Conservation (phyloP, 805 yeast genomes). For the Saccharomyces paradoxus region DNA sequence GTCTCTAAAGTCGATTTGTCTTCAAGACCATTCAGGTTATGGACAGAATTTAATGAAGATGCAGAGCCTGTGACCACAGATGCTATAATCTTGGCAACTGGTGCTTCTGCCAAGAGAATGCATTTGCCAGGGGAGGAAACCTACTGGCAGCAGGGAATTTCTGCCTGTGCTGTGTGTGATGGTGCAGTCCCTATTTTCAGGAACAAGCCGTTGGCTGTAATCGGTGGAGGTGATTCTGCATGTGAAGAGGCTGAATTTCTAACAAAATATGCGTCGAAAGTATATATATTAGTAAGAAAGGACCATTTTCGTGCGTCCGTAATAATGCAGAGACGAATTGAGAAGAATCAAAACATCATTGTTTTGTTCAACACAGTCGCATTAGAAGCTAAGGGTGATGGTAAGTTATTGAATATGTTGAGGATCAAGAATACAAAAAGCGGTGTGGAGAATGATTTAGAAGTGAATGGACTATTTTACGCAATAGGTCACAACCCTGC, state of each 20-base stretch:
- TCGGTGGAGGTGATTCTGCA: slow-evolving; percentile 99
- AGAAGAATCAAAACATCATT: slow-evolving; percentile 79
- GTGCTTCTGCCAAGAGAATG: slow-evolving; percentile 96
- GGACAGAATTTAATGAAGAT: slow-evolving; percentile 95
- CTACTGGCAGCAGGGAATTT: slow-evolving; percentile 98
- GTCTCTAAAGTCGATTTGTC: slow-evolving; percentile 85
- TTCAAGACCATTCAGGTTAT: slow-evolving; percentile 84
- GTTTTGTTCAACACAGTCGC: slow-evolving; percentile 80
- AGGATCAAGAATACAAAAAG: slow-evolving; percentile 64
- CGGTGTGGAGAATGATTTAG: slow-evolving; percentile 57
- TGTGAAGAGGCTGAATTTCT: slow-evolving; percentile 97
- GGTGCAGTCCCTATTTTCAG: slow-evolving; percentile 99
- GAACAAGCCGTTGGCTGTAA: slow-evolving; percentile 93
- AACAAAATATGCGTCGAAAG: slow-evolving; percentile 97
- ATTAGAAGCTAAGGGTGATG: slow-evolving; percentile 88
- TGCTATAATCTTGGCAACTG: slow-evolving; percentile 89
- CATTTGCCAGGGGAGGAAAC: slow-evolving; percentile 91
- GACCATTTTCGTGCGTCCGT: slow-evolving; percentile 90
- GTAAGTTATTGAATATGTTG: slow-evolving; percentile 64
- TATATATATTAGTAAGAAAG: slow-evolving; percentile 85
- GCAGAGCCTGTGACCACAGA: slow-evolving; percentile 86
- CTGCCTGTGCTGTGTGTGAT: slow-evolving; percentile 99
- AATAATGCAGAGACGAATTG: slow-evolving; percentile 92
- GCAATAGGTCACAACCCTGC: slow-evolving; percentile 98
- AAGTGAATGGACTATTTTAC: slow-evolving; percentile 87